Evolutionary conservation across 768 basidiomycete genomes (phyloP).

Genomic region (Leccinum uliginosum): DNA sequence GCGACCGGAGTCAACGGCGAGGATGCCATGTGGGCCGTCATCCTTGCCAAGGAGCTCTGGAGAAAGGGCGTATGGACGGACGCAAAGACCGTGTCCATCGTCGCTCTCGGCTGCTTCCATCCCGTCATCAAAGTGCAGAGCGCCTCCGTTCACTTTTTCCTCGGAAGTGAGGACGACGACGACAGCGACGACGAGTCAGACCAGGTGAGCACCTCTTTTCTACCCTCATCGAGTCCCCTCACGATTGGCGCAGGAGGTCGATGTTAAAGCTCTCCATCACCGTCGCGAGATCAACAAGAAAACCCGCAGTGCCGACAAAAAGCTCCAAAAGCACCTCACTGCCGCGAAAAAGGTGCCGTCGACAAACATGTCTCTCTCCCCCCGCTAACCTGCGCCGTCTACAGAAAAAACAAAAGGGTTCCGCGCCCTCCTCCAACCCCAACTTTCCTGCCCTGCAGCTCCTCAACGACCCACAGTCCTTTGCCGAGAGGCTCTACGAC

Average conservation of each 20-base stretch:
- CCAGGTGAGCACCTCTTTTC: conserved; percentile 15
- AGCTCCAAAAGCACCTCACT: conserved; percentile 69
- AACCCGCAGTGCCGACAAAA: conserved; percentile 76
- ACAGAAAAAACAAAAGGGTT: conserved; percentile 34
- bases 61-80: conserved; percentile 90
- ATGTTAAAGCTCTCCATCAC: conserved; percentile 76
- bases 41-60: conserved; percentile 92
- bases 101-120: conserved; percentile 89
- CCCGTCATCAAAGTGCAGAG: conserved; percentile 92
- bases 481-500: conserved; percentile 91
- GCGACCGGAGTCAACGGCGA: conserved; percentile 51
- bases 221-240: neutral
- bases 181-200: conserved; percentile 74
- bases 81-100: conserved; percentile 87
- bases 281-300: conserved; percentile 93
- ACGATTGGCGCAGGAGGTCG: conserved; percentile 41
- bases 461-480: conserved; percentile 92
- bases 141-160: conserved; percentile 93
- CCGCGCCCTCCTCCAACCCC: conserved; percentile 29
- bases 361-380: neutral
- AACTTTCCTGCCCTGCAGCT: conserved; percentile 94
- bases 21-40: conserved; percentile 97
- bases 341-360: conserved; percentile 63
- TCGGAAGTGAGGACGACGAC: conserved; percentile 80
- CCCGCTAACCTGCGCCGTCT: conserved; percentile 28